Percentiles rank a stretch among this genome's conserved stretches.
These are phyloP conservation scores for Ceriops tagal DNA, from an alignment of 345 rosid species.

Conservation along the genomic window DNA sequence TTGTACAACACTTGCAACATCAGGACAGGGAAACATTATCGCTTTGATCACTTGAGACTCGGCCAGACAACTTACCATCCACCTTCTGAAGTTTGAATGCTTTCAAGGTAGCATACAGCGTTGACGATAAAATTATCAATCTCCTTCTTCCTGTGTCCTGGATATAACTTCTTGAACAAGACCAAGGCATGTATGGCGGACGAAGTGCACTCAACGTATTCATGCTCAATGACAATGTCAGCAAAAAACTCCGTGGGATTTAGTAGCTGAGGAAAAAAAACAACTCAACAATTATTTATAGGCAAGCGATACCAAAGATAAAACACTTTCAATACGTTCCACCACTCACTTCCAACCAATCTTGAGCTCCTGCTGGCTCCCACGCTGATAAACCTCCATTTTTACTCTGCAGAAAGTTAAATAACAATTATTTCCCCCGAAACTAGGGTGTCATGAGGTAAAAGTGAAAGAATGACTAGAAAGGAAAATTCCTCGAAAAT, in stretches of 20 bases:
- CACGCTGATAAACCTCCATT: constrained; percentile 47
- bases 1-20: too few species aligned
- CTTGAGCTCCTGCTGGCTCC: constrained; percentile 43
- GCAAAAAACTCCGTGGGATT: constrained; percentile 47
- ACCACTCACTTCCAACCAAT: constrained; percentile 35
- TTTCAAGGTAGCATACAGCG: constrained; percentile 31
- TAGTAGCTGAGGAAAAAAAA: constrained; percentile 30
- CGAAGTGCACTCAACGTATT: constrained; percentile 50
- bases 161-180: constrained; percentile 42
- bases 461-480: neutral
- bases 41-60: too few species aligned
- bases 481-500: neutral
- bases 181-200: constrained; percentile 38
- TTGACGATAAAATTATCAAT: constrained; percentile 42
- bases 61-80: constrained; percentile 34
- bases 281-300: too few species aligned
- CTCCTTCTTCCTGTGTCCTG: constrained; percentile 44
- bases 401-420: constrained; percentile 19
- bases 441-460: neutral
- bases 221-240: constrained; percentile 30
- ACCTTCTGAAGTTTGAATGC: constrained; percentile 48
- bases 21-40: too few species aligned
- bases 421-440: neutral
- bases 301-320: too few species aligned
- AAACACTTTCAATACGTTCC: neutral